Percentiles rank a stretch among this genome's conserved stretches.
Evolutionary conservation across 1,139 yeast species (phyloP).

Genomic region (Lodderomyces oxycetoniae): DNA sequence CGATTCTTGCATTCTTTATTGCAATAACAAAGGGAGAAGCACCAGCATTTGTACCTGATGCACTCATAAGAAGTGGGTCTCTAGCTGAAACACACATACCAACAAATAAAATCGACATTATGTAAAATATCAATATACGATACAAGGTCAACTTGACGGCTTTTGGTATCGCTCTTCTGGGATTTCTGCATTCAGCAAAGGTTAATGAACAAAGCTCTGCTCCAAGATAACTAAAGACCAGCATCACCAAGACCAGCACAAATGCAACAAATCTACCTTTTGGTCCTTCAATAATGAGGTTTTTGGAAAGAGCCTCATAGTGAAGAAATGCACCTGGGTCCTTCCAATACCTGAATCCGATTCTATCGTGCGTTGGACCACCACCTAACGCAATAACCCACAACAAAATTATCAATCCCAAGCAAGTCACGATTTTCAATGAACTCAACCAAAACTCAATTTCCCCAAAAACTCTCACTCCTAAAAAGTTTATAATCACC

Average conservation of each 20-base stretch:
- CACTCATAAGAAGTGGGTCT: constrained; percentile 46
- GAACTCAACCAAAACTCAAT: constrained; percentile 64
- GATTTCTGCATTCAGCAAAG: constrained; percentile 74
- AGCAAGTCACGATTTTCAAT: constrained; percentile 54
- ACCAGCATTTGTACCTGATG: constrained; percentile 49
- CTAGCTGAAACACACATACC: constrained; percentile 74
- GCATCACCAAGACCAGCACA: constrained; percentile 61
- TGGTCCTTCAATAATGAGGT: constrained; percentile 19
- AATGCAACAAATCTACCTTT: constrained; percentile 55
- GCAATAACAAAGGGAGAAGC: constrained; percentile 73
- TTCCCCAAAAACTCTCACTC: constrained; percentile 60
- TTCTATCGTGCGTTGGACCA: constrained; percentile 55
- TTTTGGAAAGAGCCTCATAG: constrained; percentile 30
- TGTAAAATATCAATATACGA: constrained; percentile 70
- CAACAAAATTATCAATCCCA: constrained; percentile 48
- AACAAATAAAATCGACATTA: constrained; percentile 58
- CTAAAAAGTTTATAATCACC: constrained; percentile 53
- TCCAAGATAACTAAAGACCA: constrained; percentile 74
- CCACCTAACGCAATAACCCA: constrained; percentile 53
- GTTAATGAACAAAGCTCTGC: constrained; percentile 68
- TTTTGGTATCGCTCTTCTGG: constrained; percentile 70
- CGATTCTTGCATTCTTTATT: constrained; percentile 39
- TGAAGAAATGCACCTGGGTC: constrained; percentile 58
- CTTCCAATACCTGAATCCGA: constrained; percentile 65
- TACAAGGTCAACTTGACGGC: constrained; percentile 73